These are phyloP conservation scores for Catharanthus roseus DNA, from an alignment of 257 asterid genomes.

Conservation along the genomic window DNA sequence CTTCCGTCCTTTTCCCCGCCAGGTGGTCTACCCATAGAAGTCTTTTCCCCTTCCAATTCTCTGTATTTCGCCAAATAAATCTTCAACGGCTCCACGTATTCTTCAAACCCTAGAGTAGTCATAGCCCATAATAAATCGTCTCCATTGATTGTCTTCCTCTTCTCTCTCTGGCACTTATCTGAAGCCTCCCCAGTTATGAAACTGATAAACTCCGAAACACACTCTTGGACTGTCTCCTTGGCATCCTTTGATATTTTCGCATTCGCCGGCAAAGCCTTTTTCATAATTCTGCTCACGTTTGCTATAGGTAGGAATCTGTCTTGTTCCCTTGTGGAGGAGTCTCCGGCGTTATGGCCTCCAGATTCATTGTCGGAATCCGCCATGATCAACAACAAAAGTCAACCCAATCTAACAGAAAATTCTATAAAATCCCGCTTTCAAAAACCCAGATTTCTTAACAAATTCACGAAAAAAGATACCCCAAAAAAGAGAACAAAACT, in stretches of 20 bases:
- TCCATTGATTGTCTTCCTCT: slow-evolving; percentile 8
- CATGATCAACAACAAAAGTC: background rate
- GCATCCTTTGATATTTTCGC: slow-evolving; percentile 8
- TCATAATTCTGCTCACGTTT: slow-evolving; percentile 12
- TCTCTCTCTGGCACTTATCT: slow-evolving; percentile 10
- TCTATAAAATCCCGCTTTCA: background rate
- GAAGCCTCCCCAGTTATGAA: slow-evolving; percentile 11
- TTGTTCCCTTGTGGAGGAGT: slow-evolving; percentile 1
- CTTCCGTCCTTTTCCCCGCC: slow-evolving; percentile 5
- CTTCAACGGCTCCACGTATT: slow-evolving; percentile 7
- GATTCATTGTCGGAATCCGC: slow-evolving; percentile 22
- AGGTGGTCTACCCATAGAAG: background rate
- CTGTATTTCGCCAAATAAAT: background rate
- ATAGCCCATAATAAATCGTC: slow-evolving; percentile 9
- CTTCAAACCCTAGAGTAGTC: slow-evolving; percentile 6
- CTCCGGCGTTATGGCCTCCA: slow-evolving; percentile 16
- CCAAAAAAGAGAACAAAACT: too few species aligned
- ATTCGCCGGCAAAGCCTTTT: slow-evolving; percentile 5
- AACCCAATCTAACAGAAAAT: background rate
- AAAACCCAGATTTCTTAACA: background rate
- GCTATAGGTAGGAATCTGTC: slow-evolving; percentile 9
- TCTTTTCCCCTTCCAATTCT: slow-evolving; percentile 12
- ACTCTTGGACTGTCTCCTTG: slow-evolving; percentile 9
- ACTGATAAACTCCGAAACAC: slow-evolving; percentile 12
- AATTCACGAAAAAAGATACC: background rate